Percentiles rank a stretch among this genome's conserved stretches.
Evolutionary conservation across 495 filamentous ascomycete species (phyloP).

Genomic region (Aspergillus ostianus): DNA sequence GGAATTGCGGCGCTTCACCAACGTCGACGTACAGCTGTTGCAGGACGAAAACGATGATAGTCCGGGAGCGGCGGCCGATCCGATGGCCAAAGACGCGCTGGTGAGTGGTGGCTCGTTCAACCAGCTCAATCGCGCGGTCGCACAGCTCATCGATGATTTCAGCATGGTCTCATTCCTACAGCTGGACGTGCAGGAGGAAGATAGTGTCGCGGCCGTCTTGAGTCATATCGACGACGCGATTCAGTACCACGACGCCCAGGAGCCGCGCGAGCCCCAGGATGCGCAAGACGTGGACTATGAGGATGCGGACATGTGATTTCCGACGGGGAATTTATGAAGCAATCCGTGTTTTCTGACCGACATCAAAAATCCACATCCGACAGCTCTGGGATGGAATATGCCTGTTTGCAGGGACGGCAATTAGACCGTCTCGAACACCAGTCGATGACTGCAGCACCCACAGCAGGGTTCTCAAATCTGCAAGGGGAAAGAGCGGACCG

Average conservation of each 20-base stretch:
- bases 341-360: not conserved
- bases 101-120: conserved; percentile 79
- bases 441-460: not conserved
- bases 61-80: conserved; percentile 42
- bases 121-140: conserved; percentile 79
- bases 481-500: not conserved
- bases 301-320: conserved; percentile 41
- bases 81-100: conserved; percentile 59
- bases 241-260: conserved; percentile 94
- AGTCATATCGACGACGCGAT: conserved; percentile 97
- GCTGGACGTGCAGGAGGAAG: conserved; percentile 87
- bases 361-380: not conserved
- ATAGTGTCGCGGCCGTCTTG: conserved; percentile 85
- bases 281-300: conserved; percentile 67
- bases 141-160: conserved; percentile 88
- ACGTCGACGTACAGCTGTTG: conserved; percentile 74
- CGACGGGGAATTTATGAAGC: not conserved
- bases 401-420: not conserved
- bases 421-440: not conserved
- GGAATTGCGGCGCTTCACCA: conserved; percentile 82
- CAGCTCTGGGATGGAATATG: not conserved
- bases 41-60: conserved; percentile 59
- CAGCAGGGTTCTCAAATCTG: not conserved
- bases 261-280: conserved; percentile 83
- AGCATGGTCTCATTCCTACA: conserved; percentile 95